phyloP scores from a whole-genome alignment of 305 asterid genomes.

The Plantago coronopus region DNA sequence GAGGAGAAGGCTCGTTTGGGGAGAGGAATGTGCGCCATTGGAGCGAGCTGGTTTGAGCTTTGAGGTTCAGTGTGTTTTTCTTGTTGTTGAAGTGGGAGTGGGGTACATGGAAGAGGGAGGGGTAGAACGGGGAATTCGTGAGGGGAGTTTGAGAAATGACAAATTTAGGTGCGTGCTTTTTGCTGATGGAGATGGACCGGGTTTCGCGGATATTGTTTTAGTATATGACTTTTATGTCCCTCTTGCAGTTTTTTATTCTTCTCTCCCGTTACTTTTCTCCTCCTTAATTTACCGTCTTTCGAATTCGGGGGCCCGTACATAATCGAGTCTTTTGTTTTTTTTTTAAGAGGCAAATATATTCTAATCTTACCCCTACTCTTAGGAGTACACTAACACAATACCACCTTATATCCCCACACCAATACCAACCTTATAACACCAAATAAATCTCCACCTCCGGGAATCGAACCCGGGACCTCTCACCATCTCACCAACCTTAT shows the following conservation, averaged over 20 bases:
- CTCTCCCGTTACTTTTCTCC: background rate
- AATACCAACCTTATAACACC: too few species aligned
- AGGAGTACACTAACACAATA: too few species aligned
- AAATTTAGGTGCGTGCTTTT: constrained; percentile 1
- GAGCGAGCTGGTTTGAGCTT: background rate
- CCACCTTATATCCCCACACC: too few species aligned
- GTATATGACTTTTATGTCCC: constrained; percentile 6
- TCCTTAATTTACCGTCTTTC: too few species aligned
- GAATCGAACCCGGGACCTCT: too few species aligned
- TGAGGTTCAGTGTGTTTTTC: background rate
- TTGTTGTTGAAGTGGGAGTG: background rate
- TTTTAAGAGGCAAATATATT: too few species aligned
- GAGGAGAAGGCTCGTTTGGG: constrained; percentile 52
- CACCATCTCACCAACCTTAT: too few species aligned
- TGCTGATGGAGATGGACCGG: constrained; percentile 7
- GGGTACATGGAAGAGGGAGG: background rate
- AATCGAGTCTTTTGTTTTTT: too few species aligned
- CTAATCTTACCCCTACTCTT: too few species aligned
- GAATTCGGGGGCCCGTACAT: too few species aligned
- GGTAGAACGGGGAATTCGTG: constrained; percentile 5
- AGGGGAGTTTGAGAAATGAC: background rate
- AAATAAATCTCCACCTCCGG: too few species aligned
- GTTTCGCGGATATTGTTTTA: background rate
- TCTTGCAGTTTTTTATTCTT: background rate
- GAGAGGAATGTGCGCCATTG: constrained; percentile 56